Conservation (phyloP, 2,329 filamentous ascomycete species). For the Botrytis hyacinthi region DNA sequence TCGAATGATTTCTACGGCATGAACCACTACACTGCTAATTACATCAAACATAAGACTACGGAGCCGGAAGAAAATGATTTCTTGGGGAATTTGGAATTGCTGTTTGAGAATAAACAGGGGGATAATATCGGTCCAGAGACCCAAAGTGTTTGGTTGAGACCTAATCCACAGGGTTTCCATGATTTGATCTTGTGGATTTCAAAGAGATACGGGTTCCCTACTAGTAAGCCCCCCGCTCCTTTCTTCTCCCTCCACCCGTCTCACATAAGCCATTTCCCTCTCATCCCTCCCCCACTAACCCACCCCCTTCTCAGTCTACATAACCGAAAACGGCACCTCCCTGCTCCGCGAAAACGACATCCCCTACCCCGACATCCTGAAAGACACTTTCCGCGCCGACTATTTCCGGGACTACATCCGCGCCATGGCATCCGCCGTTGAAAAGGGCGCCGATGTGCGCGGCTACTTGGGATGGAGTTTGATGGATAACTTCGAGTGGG, state of each 20-base stretch:
- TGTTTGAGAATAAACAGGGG: constrained; percentile 68
- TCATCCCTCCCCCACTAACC: not conserved
- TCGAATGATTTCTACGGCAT: constrained; percentile 93
- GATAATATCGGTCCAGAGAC: constrained; percentile 78
- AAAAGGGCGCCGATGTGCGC: constrained; percentile 74
- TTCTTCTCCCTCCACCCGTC: too few species aligned
- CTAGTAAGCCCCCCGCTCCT: not conserved
- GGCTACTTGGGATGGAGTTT: constrained; percentile 87
- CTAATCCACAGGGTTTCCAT: constrained; percentile 72
- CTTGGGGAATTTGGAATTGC: constrained; percentile 71
- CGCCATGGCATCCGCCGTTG: constrained; percentile 71
- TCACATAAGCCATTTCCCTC: too few species aligned
- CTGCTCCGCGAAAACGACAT: constrained; percentile 81
- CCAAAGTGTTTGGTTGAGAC: constrained; percentile 77
- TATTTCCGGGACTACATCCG: constrained; percentile 78
- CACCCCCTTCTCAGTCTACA: constrained; percentile 47
- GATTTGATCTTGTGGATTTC: constrained; percentile 75
- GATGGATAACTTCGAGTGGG: constrained; percentile 60
- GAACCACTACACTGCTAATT: constrained; percentile 92
- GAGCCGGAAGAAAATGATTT: constrained; percentile 64
- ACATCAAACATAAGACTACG: constrained; percentile 69
- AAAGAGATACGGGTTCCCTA: constrained; percentile 60
- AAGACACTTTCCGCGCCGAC: constrained; percentile 77
- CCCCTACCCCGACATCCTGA: constrained; percentile 64
- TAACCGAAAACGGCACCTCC: constrained; percentile 86